These are phyloP conservation scores for Xylariaceae sp. DNA, from an alignment of 2,329 filamentous ascomycete genomes.

Conservation along the genomic window DNA sequence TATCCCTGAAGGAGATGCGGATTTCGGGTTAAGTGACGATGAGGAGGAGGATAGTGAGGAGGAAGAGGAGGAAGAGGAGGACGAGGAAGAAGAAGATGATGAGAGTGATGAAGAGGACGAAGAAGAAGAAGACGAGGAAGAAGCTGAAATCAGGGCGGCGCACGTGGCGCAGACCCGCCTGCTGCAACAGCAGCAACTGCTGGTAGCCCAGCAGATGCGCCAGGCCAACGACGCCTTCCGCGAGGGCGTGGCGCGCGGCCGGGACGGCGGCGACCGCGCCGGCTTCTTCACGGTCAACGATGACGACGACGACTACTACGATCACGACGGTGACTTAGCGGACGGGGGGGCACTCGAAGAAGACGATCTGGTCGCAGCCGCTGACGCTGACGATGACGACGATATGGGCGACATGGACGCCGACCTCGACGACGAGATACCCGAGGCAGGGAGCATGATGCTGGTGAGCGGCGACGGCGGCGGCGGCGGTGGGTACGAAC, in stretches of 20 bases:
- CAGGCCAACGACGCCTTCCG: conserved; percentile 58
- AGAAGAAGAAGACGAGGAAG: conserved; percentile 32
- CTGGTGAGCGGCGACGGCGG: too few species aligned
- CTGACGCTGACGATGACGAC: conserved; percentile 27
- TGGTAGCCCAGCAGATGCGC: conserved; percentile 47
- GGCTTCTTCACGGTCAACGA: conserved; percentile 50
- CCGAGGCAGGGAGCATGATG: conserved; percentile 53
- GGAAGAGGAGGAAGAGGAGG: conserved; percentile 30
- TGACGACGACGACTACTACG: conserved; percentile 51
- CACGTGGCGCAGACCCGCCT: conserved; percentile 31
- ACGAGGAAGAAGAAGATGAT: conserved; percentile 35
- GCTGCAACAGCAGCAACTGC: conserved; percentile 39
- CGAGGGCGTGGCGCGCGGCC: conserved; percentile 49
- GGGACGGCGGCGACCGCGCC: conserved; percentile 43
- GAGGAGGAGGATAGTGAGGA: conserved; percentile 38
- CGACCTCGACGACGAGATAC: conserved; percentile 67
- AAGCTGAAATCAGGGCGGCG: conserved; percentile 26
- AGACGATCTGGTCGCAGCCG: conserved; percentile 46
- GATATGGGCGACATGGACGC: conserved; percentile 58
- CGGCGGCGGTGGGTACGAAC: conserved; percentile 69
- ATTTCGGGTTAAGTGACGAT: conserved; percentile 45
- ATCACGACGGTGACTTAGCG: conserved; percentile 50
- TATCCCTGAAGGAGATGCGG: conserved; percentile 60
- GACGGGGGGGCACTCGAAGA: conserved; percentile 52
- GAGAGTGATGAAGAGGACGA: conserved; percentile 32